Evolutionary conservation across 2,329 filamentous ascomycete genomes (phyloP), one percentile per base, ranked within the genome.

Genomic region (Periconia digitata): DNA sequence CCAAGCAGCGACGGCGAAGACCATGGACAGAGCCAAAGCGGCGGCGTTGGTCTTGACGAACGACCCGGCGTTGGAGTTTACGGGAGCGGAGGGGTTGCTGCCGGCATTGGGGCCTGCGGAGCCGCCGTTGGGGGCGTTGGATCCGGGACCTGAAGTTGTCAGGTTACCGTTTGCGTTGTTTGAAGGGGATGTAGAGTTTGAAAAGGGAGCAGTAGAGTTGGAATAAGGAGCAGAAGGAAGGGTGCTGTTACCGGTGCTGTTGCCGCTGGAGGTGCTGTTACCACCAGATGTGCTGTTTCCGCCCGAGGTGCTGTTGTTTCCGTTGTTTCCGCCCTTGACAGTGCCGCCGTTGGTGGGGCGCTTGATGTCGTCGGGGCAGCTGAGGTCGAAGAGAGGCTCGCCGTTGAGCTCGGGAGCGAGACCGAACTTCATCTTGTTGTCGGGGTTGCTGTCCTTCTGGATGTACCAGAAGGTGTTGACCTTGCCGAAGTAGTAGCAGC

Each of bases 371-470:
- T 18, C 37, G 18, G 66, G 59, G 74, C 81, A 84, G 58, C 72
- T 76, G 46, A 84, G 74, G 64, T 84, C 73, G 68, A 78, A 83
- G 45, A 71, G 67, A 37, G 80, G 75, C 21, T 64, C 77, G 58
- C 76, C 80, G 52, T 72, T 76, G 44, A 83, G 73, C 61, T 82
- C 69, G 50, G 80, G 69, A 61, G 78, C 80, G 54, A 84, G 77
- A 65, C 74, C 79, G 44, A 83, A 83, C 74, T 82, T 80, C 72
- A 79, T 75, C 64, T 75, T 62, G 75, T 83, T 82, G 66, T 76
- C 79, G 42, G 79, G 77, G 75, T 83, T 83, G 43, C 63, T 60
- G 43, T 71, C 67, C 8, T 59, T 59, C 5, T 70, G 59, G 6
- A 60, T 64, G 54, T 71, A 72, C 66, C 66, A 72, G 55, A 64